Evolutionary conservation across 2,329 filamentous ascomycete genomes (phyloP).

Genomic region (Microdochium trichocladiopsis): DNA sequence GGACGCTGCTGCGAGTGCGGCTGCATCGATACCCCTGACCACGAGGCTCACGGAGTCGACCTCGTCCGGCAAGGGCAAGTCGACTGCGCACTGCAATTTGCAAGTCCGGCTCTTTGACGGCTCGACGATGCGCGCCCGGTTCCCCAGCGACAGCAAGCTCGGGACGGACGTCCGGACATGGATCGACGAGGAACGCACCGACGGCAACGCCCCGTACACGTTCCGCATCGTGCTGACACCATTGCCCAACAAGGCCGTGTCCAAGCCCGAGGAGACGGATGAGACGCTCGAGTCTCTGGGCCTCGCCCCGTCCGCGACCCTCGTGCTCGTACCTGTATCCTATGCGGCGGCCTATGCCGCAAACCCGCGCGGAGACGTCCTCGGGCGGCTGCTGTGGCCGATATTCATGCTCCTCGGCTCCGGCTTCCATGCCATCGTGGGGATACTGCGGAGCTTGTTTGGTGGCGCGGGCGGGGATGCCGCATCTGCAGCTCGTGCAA

Average conservation of each 20-base stretch:
- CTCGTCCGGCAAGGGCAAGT: slow-evolving; percentile 11
- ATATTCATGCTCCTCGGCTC: slow-evolving; percentile 4
- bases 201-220: slow-evolving; percentile 60
- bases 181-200: slow-evolving; percentile 59
- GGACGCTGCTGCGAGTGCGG: slow-evolving; percentile 7
- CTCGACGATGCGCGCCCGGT: slow-evolving; percentile 66
- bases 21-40: background rate
- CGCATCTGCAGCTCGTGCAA: background rate
- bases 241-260: slow-evolving; percentile 66
- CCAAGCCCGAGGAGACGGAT: slow-evolving; percentile 62
- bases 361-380: slow-evolving; percentile 6
- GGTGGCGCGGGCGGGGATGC: background rate
- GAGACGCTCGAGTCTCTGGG: slow-evolving; percentile 62
- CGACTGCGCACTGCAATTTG: slow-evolving; percentile 45
- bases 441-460: background rate
- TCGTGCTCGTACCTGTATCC: slow-evolving; percentile 69
- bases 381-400: slow-evolving; percentile 19
- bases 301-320: slow-evolving; percentile 70
- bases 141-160: slow-evolving; percentile 58
- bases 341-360: slow-evolving; percentile 32
- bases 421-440: slow-evolving; percentile 14
- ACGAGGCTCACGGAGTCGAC: slow-evolving; percentile 5
- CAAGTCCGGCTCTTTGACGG: slow-evolving; percentile 83
- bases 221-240: slow-evolving; percentile 83
- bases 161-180: slow-evolving; percentile 63